Conservation (phyloP, 2,329 filamentous ascomycete species). For the Teratosphaeria epicoccoides region DNA sequence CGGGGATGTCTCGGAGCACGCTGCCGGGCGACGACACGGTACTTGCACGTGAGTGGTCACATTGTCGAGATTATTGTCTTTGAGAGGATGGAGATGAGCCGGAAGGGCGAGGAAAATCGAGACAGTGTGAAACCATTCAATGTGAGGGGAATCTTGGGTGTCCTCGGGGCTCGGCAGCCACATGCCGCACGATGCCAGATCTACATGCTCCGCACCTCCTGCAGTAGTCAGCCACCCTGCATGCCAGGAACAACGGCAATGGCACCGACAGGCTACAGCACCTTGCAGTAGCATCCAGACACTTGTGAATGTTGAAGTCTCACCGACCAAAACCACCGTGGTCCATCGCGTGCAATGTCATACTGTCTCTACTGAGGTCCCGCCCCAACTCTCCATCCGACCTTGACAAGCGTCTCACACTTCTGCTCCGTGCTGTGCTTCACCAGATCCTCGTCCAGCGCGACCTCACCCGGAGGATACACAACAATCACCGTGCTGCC, state of each 20-base stretch:
- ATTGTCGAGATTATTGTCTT: too few relatives aligned
- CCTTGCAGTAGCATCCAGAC: too few relatives aligned
- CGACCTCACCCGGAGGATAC: constrained; percentile 27
- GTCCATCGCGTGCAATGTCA: too few relatives aligned
- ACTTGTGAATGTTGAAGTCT: too few relatives aligned
- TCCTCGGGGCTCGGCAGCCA: neutral
- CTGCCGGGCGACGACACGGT: too few relatives aligned
- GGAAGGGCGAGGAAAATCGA: too few relatives aligned
- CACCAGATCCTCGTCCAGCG: constrained; percentile 31
- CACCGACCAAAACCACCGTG: too few relatives aligned
- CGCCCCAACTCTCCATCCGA: constrained; percentile 28
- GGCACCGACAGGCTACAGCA: too few relatives aligned
- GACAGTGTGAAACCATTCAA: neutral
- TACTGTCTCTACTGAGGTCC: constrained; percentile 4
- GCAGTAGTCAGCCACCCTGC: neutral
- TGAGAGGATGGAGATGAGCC: neutral
- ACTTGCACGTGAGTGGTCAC: too few relatives aligned
- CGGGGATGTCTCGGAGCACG: neutral
- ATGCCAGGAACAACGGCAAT: neutral
- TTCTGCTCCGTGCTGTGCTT: constrained; percentile 26
- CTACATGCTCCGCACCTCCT: neutral
- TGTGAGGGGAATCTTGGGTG: too few relatives aligned
- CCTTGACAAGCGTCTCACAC: constrained; percentile 32
- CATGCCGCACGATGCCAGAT: neutral
- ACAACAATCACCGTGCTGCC: constrained; percentile 35